A percentile compares a stretch with the other conserved stretches of the same genome.
Evolutionary conservation across 2,329 filamentous ascomycete genomes (phyloP).

Genomic region (Aspergillus ustus): DNA sequence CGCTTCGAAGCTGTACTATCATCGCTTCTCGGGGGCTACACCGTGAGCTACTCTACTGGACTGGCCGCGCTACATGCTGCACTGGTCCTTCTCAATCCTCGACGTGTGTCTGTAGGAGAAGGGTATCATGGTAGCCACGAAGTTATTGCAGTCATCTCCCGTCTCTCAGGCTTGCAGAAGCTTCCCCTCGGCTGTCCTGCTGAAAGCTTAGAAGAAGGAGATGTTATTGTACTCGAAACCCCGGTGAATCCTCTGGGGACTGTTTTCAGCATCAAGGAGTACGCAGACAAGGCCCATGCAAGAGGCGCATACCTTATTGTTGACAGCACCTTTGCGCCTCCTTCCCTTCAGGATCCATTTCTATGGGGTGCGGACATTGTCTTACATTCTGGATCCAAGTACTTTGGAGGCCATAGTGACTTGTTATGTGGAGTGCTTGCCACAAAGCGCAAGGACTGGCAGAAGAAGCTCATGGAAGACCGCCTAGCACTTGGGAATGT

Average conservation of each 20-base stretch:
- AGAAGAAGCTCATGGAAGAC: conserved; percentile 65
- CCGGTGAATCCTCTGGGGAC: conserved; percentile 89
- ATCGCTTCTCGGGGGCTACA: conserved; percentile 66
- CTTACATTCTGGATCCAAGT: conserved; percentile 95
- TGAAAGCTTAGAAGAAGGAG: conserved; percentile 71
- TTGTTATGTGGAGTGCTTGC: conserved; percentile 88
- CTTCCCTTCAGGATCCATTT: conserved; percentile 87
- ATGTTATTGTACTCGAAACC: conserved; percentile 89
- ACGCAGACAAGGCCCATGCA: conserved; percentile 72
- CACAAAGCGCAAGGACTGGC: conserved; percentile 64
- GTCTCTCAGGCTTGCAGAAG: conserved; percentile 75
- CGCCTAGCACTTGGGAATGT: conserved; percentile 78
- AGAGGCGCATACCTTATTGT: conserved; percentile 80
- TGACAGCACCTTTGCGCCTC: conserved; percentile 91
- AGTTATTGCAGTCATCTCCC: conserved; percentile 73
- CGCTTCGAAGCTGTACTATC: conserved; percentile 84
- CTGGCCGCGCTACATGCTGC: conserved; percentile 86
- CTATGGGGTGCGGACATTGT: conserved; percentile 78
- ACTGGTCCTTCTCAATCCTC: conserved; percentile 79
- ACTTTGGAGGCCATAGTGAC: conserved; percentile 93
- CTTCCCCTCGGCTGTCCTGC: conserved; percentile 73
- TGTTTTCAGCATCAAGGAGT: conserved; percentile 72
- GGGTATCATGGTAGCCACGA: conserved; percentile 96
- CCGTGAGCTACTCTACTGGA: conserved; percentile 80
- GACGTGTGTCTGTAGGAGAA: conserved; percentile 76